Conservation (phyloP, 164 flowering plant genomes). For the Chloranthus sessilifolius region DNA sequence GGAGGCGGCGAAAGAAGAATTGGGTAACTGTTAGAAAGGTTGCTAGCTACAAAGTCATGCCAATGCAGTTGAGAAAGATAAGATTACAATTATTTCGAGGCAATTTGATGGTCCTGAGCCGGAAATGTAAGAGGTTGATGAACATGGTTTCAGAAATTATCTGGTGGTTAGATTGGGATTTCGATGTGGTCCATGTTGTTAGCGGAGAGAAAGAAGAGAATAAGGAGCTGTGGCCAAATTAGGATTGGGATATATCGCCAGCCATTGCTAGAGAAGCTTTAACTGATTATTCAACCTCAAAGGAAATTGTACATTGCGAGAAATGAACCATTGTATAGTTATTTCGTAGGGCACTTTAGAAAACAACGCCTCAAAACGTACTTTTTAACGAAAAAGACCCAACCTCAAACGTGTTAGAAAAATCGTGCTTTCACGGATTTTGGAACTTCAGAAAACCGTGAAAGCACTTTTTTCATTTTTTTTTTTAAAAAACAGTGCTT, state of each 20-base stretch:
- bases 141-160: conserved; percentile 88
- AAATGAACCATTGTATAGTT: conserved; percentile 77
- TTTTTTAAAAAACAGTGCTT: no score
- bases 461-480: no score
- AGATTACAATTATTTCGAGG: conserved; percentile 75
- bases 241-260: conserved; percentile 81
- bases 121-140: conserved; percentile 97
- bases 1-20: conserved; percentile 40
- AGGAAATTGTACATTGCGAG: conserved; percentile 85
- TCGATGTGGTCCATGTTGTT: conserved; percentile 92
- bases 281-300: conserved; percentile 55
- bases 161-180: conserved; percentile 95
- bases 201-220: conserved; percentile 88
- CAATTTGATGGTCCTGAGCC: conserved; percentile 90
- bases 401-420: no score
- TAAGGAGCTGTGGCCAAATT: conserved; percentile 83
- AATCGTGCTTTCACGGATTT: no score
- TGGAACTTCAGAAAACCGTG: no score
- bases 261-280: conserved; percentile 53
- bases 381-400: no score
- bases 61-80: conserved; percentile 85
- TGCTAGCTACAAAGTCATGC: conserved; percentile 59
- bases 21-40: conserved; percentile 55
- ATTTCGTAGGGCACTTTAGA: no score
- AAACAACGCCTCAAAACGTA: conserved; percentile 67